Evolutionary conservation across 2,329 filamentous ascomycete genomes (phyloP), one percentile per base, ranked within the genome.

Genomic region (Cyanodermella asteris): DNA sequence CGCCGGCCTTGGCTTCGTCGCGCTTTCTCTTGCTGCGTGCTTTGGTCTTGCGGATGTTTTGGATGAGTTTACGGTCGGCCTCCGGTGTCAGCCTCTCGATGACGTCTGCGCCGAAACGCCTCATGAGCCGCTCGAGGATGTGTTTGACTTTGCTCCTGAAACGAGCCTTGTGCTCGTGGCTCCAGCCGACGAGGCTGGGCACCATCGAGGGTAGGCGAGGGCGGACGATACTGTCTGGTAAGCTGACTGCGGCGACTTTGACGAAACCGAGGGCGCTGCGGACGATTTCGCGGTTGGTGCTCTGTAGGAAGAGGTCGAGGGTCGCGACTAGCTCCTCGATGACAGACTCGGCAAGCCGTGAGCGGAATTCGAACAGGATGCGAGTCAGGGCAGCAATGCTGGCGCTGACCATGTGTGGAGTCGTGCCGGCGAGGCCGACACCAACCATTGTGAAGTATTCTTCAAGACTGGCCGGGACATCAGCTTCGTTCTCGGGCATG

Each of bases 401-500:
- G 1, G 87, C 87, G 5, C 80, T 91, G 33, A 94, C 82, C 81
- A 94, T 93, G 53, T 94, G 84, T 16, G 87, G 82, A 7, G 81
- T 84, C 38, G 72, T 75, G 28, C 82, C 84, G 2, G 84, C 87
- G 26, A 97, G 64, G 51, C 87, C 87, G 24, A 87, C 87, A 36
- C 78, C 91, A 16, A 94, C 76, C 87, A 97, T 97, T 28, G 84
- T 93, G 54, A 94, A 78, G 51, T 81, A 94, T 48, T 94, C 87
- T 41, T 94, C 84, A 18, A 97, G 64, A 20, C 64, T 82, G 12
- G 87, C 84, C 3, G 65, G 59, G 4, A 73, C 81, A 16, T 71
- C 57, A 3, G 77, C 72, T 1, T 81, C 74, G 45, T 90, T 71
- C 23, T 64, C 55, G 4, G 78, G 65, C 80, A 94, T 91, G 44